Conservation (phyloP, 2,329 filamentous ascomycete genomes). For the Coniochaeta hoffmannii region DNA sequence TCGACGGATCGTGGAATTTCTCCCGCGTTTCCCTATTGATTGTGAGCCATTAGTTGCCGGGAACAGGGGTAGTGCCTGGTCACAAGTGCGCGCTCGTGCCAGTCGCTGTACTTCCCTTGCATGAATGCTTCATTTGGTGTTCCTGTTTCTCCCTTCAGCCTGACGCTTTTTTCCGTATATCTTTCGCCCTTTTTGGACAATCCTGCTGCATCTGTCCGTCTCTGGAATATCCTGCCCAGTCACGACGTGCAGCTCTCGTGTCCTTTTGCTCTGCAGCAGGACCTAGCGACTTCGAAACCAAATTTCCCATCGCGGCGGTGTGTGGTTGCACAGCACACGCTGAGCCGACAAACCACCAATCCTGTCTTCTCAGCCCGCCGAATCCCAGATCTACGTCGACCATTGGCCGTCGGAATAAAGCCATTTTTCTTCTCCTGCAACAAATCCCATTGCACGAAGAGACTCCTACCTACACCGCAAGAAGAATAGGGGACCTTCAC, state of each 20-base stretch:
- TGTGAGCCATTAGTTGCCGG: neutral
- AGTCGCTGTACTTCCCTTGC: conserved; percentile 2
- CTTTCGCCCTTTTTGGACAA: neutral
- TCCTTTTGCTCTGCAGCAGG: conserved; percentile 7
- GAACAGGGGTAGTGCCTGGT: conserved; percentile 1
- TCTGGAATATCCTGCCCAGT: neutral
- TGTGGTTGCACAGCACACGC: conserved; percentile 18
- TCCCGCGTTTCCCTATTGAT: neutral
- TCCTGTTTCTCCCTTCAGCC: neutral
- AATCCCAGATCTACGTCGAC: conserved; percentile 11
- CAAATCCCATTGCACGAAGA: conserved; percentile 1
- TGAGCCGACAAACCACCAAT: conserved; percentile 14
- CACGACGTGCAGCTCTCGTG: neutral
- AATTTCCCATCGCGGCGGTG: conserved; percentile 5
- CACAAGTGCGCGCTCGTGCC: neutral
- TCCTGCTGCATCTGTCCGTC: neutral
- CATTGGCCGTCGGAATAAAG: conserved; percentile 16
- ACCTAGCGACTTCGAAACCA: neutral
- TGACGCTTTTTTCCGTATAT: neutral
- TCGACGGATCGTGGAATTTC: neutral
- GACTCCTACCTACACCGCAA: neutral
- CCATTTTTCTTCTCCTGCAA: conserved; percentile 6
- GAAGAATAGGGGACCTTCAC: neutral
- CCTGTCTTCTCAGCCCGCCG: conserved; percentile 8
- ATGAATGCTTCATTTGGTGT: neutral